Evolutionary conservation across 331 rosid genomes (phyloP).

Genomic region (Quercus lobata): DNA sequence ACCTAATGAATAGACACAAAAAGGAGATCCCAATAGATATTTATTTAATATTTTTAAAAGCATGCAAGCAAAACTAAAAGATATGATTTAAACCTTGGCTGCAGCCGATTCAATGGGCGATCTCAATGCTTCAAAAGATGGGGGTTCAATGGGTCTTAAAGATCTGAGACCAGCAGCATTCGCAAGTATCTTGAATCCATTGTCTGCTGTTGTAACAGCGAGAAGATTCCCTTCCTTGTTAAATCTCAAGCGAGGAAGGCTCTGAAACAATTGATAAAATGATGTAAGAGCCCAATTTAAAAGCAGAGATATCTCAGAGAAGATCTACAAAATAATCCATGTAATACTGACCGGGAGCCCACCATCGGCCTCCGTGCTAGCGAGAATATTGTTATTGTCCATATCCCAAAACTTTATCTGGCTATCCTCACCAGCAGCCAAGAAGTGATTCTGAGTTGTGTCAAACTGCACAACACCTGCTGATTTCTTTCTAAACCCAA

Average conservation of each 20-base stretch:
- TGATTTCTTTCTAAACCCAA: constrained; percentile 80
- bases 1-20: constrained; percentile 41
- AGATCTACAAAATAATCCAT: constrained; percentile 8
- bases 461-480: constrained; percentile 80
- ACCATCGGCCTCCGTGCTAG: constrained; percentile 69
- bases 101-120: constrained; percentile 59
- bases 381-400: constrained; percentile 52
- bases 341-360: constrained; percentile 64
- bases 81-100: constrained; percentile 48
- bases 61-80: constrained; percentile 12
- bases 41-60: constrained; percentile 10
- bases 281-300: constrained; percentile 8
- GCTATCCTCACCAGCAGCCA: constrained; percentile 89
- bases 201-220: constrained; percentile 69
- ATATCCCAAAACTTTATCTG: constrained; percentile 92
- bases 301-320: constrained; percentile 5
- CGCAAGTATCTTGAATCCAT: constrained; percentile 80
- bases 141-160: constrained; percentile 49
- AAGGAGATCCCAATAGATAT: constrained; percentile 3
- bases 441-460: constrained; percentile 74
- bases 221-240: constrained; percentile 89
- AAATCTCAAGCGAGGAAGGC: constrained; percentile 75
- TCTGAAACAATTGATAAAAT: constrained; percentile 47
- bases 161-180: constrained; percentile 66
- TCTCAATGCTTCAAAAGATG: constrained; percentile 71